Base-by-base conservation (phyloP, 2,329 filamentous ascomycete genomes). In the Teratosphaeria zuluensis region DNA sequence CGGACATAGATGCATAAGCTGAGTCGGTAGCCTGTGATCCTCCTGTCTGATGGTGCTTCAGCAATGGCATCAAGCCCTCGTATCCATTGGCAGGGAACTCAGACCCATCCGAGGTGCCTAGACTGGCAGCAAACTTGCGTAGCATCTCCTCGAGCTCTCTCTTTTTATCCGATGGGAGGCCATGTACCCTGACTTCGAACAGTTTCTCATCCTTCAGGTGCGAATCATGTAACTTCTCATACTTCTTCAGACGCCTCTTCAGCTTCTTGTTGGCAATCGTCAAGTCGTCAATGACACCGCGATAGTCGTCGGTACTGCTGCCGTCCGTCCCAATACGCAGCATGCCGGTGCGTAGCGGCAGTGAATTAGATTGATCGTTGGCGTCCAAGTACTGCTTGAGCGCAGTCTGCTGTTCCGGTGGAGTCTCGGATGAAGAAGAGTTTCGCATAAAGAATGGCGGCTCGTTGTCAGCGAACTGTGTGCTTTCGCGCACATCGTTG, bases 221-320 rank as follows among this genome's bases (percentile, higher is more conserved):
- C 51, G 85, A 80, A 19, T 84, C 83, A 1, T 86, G 84, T 30
- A 82, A 75, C 62, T 84, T 84, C 70, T 88, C 87, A 62, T 89
- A 89, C 56, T 83, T 85, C 66, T 83, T 87, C 56, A 95, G 68
- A 66, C 85, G 84, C 64, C 87, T 84, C 74, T 86, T 91, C 61
- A 95, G 72, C 56, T 84, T 86, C 70, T 90, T 89, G 69, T 94
- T 95, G 69, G 91, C 87, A 30, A 95, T 78, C 0, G 90, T 95
- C 59, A 95, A 73, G 69, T 95, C 90, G 66, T 95, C 90, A 54
- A 95, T 95, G 16, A 95, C 89, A 64, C 87, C 87, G 53, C 90
- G 81, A 61, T 85, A 92, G 58, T 92, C 89, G 58, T 89, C 88
- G 31, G 82, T 84, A 55, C 85, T 86, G 68, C 83, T 89, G 32